Conservation (phyloP, 768 basidiomycete species). For the Gloeopeniophorella convolvens region DNA sequence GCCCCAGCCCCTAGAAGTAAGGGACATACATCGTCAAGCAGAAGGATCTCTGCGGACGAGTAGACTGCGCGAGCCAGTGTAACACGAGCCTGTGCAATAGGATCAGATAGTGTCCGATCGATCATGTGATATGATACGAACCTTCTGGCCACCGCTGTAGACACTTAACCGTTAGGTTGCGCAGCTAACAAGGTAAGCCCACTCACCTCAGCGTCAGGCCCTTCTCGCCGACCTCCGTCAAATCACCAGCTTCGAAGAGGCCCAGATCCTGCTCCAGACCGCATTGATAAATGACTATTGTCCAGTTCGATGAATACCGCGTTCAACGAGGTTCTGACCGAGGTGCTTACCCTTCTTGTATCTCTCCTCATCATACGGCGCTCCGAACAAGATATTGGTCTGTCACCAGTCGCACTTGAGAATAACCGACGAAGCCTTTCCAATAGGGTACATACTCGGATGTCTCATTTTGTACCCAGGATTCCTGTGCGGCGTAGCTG, state of each 20-base stretch:
- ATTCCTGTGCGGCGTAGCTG: slow-evolving; percentile 78
- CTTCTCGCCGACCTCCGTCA: slow-evolving; percentile 55
- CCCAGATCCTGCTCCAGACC: slow-evolving; percentile 34
- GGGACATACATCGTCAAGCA: slow-evolving; percentile 64
- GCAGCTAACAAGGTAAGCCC: no score
- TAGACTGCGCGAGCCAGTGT: slow-evolving; percentile 56
- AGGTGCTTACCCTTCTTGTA: slow-evolving; percentile 36
- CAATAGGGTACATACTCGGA: slow-evolving; percentile 35
- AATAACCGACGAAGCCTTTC: no score
- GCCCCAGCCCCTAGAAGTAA: neutral
- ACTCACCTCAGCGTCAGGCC: slow-evolving; percentile 38
- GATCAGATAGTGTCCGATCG: no score
- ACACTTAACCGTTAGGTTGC: no score
- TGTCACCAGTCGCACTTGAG: slow-evolving; percentile 4
- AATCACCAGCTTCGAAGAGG: slow-evolving; percentile 43
- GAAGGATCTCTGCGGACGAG: slow-evolving; percentile 50
- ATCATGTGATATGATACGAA: no score
- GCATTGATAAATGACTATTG: slow-evolving; percentile 21
- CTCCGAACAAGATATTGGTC: slow-evolving; percentile 50
- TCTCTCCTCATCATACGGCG: slow-evolving; percentile 37
- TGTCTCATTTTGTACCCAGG: slow-evolving; percentile 81
- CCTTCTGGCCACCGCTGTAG: slow-evolving; percentile 49
- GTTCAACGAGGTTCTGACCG: no score
- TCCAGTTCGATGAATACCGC: neutral
- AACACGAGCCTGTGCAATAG: no score